These are phyloP conservation scores for Solioccasus polychromus DNA, from an alignment of 768 basidiomycete genomes.

Conservation along the genomic window DNA sequence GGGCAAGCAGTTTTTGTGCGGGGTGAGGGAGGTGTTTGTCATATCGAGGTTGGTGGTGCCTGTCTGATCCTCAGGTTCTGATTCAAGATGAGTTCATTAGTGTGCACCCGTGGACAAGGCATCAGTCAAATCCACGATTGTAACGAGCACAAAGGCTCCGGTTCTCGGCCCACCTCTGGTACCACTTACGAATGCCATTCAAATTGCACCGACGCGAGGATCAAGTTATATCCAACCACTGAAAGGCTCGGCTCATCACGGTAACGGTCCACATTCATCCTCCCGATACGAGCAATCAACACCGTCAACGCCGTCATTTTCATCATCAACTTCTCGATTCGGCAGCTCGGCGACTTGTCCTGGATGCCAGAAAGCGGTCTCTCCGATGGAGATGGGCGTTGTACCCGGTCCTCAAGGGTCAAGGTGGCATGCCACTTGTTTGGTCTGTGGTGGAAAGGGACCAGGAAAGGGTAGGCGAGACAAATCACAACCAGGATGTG, in stretches of 20 bases:
- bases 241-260: constrained; percentile 12
- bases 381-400: constrained; percentile 82
- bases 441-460: constrained; percentile 76
- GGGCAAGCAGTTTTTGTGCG: constrained; percentile 74
- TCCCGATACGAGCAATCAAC: constrained; percentile 30
- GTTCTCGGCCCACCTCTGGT: constrained; percentile 18
- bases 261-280: constrained; percentile 22
- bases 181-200: constrained; percentile 19
- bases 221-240: constrained; percentile 8
- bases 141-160: constrained; percentile 6
- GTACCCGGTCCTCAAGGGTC: constrained; percentile 82
- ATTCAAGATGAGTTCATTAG: constrained; percentile 22
- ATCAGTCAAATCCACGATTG: constrained; percentile 10
- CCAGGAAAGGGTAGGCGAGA: constrained; percentile 42
- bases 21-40: constrained; percentile 62
- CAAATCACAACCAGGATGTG: constrained; percentile 69
- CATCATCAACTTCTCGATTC: constrained; percentile 28
- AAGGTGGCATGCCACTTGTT: constrained; percentile 74
- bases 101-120: constrained; percentile 42
- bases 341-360: constrained; percentile 56
- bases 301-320: constrained; percentile 13
- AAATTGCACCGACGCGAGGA: constrained; percentile 5
- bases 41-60: constrained; percentile 46
- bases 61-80: constrained; percentile 1
- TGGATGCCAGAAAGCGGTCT: constrained; percentile 70